phyloP scores from a whole-genome alignment of 148 eudicot species.

The Arctostaphylos glauca region DNA sequence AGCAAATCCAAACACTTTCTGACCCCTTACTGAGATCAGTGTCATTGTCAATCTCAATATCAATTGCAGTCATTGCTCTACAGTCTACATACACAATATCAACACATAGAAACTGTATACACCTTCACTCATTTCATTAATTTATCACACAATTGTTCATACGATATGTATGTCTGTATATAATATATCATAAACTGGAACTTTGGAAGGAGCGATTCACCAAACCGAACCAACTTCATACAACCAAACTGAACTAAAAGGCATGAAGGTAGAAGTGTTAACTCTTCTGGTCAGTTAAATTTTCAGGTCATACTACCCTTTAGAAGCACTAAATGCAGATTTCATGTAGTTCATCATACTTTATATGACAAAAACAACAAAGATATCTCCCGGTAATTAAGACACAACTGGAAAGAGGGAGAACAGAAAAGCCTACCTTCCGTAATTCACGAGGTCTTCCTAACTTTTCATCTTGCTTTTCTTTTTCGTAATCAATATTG shows the following conservation, averaged over 20 bases:
- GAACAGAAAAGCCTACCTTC: constrained; percentile 48
- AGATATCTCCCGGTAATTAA: background rate
- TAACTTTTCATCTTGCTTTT: constrained; percentile 28
- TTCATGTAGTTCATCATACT: background rate
- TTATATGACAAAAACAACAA: background rate
- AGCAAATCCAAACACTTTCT: background rate
- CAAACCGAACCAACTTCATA: background rate
- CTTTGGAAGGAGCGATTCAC: background rate
- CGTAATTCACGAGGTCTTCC: constrained; percentile 38
- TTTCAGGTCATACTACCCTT: background rate
- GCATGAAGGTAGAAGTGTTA: background rate
- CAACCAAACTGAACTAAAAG: background rate
- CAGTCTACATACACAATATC: no score
- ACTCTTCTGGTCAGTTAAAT: background rate
- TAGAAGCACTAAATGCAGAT: constrained; percentile 2
- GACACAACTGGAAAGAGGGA: background rate
- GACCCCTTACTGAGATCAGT: background rate
- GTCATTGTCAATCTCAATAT: background rate
- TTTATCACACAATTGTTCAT: background rate
- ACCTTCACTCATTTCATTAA: background rate
- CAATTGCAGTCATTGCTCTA: background rate
- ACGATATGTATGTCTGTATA: background rate
- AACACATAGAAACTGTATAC: background rate
- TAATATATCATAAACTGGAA: background rate
- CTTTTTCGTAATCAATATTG: constrained; percentile 36